Conservation (phyloP, 2,329 filamentous ascomycete genomes). For the Diaporthe sp. region DNA sequence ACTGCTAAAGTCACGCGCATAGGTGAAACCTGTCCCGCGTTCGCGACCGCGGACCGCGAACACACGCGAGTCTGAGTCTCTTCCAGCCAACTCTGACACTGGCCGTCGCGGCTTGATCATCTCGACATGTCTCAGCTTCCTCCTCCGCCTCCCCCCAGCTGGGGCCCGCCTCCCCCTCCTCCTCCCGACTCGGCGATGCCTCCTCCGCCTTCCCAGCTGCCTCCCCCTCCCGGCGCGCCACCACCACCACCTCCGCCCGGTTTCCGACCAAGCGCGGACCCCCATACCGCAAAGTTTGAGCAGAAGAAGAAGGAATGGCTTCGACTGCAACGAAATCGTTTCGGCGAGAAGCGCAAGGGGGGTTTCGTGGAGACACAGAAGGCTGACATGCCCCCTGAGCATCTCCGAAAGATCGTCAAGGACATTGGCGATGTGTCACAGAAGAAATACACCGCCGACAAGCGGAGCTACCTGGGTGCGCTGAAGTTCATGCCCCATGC, state of each 20-base stretch:
- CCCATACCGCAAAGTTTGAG: slow-evolving; percentile 92
- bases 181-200: slow-evolving; percentile 69
- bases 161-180: slow-evolving; percentile 64
- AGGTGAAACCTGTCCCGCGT: slow-evolving; percentile 42
- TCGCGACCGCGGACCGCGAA: slow-evolving; percentile 41
- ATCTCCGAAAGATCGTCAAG: slow-evolving; percentile 97
- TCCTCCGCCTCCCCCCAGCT: slow-evolving; percentile 71
- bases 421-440: slow-evolving; percentile 99
- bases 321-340: slow-evolving; percentile 89
- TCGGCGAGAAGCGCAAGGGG: slow-evolving; percentile 95
- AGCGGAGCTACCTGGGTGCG: slow-evolving; percentile 96
- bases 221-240: slow-evolving; percentile 68
- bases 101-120: slow-evolving; percentile 30
- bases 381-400: slow-evolving; percentile 98
- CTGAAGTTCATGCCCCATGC: slow-evolving; percentile 99
- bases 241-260: slow-evolving; percentile 86
- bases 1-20: slow-evolving; percentile 39
- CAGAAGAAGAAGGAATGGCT: slow-evolving; percentile 99
- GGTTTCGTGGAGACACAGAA: slow-evolving; percentile 99
- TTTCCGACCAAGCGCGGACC: slow-evolving; percentile 84
- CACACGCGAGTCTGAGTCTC: slow-evolving; percentile 35
- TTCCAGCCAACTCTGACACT: slow-evolving; percentile 29
- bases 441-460: slow-evolving; percentile 99
- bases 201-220: slow-evolving; percentile 68
- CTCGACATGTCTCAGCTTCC: slow-evolving; percentile 64